Conservation (phyloP, 306 rosid species). For the Cajanus cajan region DNA sequence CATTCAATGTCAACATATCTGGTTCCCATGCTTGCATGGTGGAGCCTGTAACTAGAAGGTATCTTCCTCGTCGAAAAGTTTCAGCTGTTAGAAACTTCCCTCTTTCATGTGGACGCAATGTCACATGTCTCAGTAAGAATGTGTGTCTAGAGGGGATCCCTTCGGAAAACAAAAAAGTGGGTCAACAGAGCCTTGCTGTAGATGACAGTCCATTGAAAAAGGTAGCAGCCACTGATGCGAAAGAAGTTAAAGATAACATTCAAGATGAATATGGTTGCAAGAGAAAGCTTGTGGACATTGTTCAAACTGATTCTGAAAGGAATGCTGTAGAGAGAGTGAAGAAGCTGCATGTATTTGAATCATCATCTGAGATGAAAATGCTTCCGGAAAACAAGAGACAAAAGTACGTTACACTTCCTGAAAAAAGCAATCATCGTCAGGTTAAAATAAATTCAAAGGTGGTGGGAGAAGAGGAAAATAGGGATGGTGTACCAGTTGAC, state of each 20-base stretch:
- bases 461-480: slow-evolving; percentile 16
- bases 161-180: slow-evolving; percentile 16
- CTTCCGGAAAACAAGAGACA: slow-evolving; percentile 24
- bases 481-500: slow-evolving; percentile 23
- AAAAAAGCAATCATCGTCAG: slow-evolving; percentile 32
- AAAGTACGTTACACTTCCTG: slow-evolving; percentile 14
- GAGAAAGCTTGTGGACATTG: slow-evolving; percentile 23
- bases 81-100: slow-evolving; percentile 79
- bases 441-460: slow-evolving; percentile 36
- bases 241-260: slow-evolving; percentile 36
- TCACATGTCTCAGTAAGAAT: slow-evolving; percentile 36
- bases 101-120: slow-evolving; percentile 66
- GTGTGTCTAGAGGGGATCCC: slow-evolving; percentile 17
- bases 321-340: slow-evolving; percentile 25
- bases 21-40: slow-evolving; percentile 39
- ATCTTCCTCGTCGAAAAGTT: slow-evolving; percentile 62
- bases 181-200: slow-evolving; percentile 29
- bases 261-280: slow-evolving; percentile 31
- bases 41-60: slow-evolving; percentile 40
- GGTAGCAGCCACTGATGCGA: slow-evolving; percentile 10
- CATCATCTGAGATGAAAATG: slow-evolving; percentile 23
- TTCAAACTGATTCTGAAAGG: slow-evolving; percentile 27
- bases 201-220: slow-evolving; percentile 31
- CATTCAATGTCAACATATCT: slow-evolving; percentile 23
- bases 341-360: slow-evolving; percentile 18